Base-by-base conservation (phyloP, 2,329 filamentous ascomycete species). In the Aspergillus spinulosporus region DNA sequence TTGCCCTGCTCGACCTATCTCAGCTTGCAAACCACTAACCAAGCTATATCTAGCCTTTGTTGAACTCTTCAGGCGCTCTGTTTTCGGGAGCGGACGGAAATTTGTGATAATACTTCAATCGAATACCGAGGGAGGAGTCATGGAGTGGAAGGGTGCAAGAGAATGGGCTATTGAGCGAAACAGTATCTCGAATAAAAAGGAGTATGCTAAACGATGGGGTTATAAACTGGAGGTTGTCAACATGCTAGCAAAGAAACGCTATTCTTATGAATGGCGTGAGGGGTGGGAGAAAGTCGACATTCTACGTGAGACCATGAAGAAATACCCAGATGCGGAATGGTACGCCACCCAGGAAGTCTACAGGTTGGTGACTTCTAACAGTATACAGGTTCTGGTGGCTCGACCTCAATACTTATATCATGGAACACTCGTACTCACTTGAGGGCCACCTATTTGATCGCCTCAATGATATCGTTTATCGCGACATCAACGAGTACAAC, bases 251-350 rank as follows among this genome's bases (percentile, higher is more conserved):
- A 96, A 97, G 83, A 97, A 97, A 78, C 87, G 92, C 63, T 99
- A 99, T 72, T 93, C 94, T 29, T 94, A 99, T 76, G 94, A 99
- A 76, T 99, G 94, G 94, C 85, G 94, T 68, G 94, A 99, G 76
- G 95, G 93, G 73, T 99, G 94, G 94, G 94, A 99, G 76, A 99
- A 97, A 80, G 92, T 97, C 59, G 94, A 99, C 73, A 91, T 91
- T 42, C 86, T 99, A 66, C 86, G 93, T 59, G 89, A 90, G 59
- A 87, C 88, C 44, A 87, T 99, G 82, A 85, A 87, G 71, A 97
- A 97, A 73, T 97, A 97, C 70, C 94, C 94, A 29, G 83, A 96
- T 62, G 94, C 93, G 32, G 93, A 99, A 79, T 99, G 94, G 94
- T 96, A 80, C 75, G 86, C 75, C 40, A 52, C 37, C 5, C 3